Conservation (phyloP, 2,329 filamentous ascomycete species). For the Fusarium veterinarium region DNA sequence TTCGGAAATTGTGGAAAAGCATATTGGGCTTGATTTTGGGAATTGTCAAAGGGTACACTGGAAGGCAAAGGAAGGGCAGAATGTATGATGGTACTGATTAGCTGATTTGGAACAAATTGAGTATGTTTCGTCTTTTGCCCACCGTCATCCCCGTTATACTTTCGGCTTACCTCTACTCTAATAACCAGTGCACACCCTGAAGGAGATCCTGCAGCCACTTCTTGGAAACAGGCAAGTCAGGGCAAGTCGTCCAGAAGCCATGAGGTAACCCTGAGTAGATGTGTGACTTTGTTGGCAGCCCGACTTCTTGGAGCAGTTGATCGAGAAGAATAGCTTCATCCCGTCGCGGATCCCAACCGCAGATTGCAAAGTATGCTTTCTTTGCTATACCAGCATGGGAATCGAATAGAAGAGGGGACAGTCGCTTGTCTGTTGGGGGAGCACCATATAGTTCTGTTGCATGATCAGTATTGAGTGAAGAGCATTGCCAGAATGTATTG, state of each 20-base stretch:
- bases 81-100: background rate
- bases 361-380: conserved; percentile 59
- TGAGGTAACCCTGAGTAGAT: conserved; percentile 56
- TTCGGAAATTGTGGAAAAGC: background rate
- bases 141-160: too few relatives aligned
- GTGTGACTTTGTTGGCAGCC: conserved; percentile 52
- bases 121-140: background rate
- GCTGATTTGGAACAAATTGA: conserved; percentile 3
- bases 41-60: background rate
- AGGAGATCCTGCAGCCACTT: conserved; percentile 47
- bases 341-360: conserved; percentile 59
- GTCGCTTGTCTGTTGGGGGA: conserved; percentile 50
- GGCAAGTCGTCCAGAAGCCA: conserved; percentile 55
- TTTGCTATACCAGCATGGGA: conserved; percentile 47
- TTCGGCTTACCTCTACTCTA: conserved; percentile 5
- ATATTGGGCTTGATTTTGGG: background rate
- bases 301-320: conserved; percentile 48
- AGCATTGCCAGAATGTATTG: background rate
- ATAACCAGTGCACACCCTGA: conserved; percentile 38
- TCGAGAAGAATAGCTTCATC: conserved; percentile 63
- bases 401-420: conserved; percentile 53
- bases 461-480: background rate
- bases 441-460: conserved; percentile 40
- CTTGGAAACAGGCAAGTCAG: conserved; percentile 45
- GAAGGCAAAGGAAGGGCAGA: background rate